Evolutionary conservation across 176 grass and related monocot species (phyloP).

Genomic region (Musa troglodytarum): DNA sequence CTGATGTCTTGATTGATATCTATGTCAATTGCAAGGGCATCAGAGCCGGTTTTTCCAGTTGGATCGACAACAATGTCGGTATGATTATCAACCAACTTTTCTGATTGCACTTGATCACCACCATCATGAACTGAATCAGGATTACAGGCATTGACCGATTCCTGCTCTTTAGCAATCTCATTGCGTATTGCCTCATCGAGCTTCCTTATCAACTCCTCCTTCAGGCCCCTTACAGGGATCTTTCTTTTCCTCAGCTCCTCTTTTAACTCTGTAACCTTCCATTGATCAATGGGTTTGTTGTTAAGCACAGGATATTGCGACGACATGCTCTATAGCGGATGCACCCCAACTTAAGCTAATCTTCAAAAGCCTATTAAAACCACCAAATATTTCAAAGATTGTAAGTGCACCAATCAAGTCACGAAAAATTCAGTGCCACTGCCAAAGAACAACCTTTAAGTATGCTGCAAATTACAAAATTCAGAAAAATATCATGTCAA

Average conservation of each 20-base stretch:
- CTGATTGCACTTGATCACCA: slow-evolving; percentile 10
- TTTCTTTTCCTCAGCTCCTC: slow-evolving; percentile 62
- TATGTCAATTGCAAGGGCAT: background rate
- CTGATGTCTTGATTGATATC: slow-evolving; percentile 24
- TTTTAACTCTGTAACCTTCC: slow-evolving; percentile 69
- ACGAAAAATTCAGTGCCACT: background rate
- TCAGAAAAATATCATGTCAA: background rate
- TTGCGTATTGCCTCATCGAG: slow-evolving; percentile 43
- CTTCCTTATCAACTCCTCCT: slow-evolving; percentile 66
- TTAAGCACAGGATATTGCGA: slow-evolving; percentile 49
- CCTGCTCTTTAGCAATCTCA: slow-evolving; percentile 21
- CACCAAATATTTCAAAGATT: background rate
- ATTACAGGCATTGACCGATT: slow-evolving; percentile 15
- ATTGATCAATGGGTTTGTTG: slow-evolving; percentile 67
- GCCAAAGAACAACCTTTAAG: too few relatives aligned
- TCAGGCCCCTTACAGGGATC: slow-evolving; percentile 50
- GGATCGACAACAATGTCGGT: slow-evolving; percentile 2
- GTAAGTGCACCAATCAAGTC: background rate
- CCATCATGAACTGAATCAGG: slow-evolving; percentile 20
- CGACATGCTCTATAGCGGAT: slow-evolving; percentile 15
- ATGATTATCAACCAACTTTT: slow-evolving; percentile 6
- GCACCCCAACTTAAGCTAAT: background rate
- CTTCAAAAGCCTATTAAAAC: background rate
- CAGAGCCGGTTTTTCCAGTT: slow-evolving; percentile 4
- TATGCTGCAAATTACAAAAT: too few relatives aligned